Base-by-base conservation (phyloP, 1,139 yeast species). In the Debaryomycetaceae sp. region DNA sequence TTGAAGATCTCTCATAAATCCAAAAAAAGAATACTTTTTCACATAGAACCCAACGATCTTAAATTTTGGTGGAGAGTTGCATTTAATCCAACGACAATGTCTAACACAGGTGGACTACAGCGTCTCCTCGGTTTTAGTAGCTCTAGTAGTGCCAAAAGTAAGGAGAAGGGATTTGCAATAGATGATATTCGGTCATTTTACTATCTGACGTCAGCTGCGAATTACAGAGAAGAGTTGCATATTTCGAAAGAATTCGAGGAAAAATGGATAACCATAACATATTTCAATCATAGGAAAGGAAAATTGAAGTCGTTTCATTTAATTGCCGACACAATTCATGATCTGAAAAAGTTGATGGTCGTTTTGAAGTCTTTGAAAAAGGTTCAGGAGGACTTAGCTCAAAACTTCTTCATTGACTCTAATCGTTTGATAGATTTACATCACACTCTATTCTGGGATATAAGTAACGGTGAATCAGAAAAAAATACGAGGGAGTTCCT, bases 221-320 rank as follows among this genome's bases (percentile, higher is more conserved):
- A 87, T 50, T 91, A 89, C 58, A 70, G 96, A 47, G 97, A 91
- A 57, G 96, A 88, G 60, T 77, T 87, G 50, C 84, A 85, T 40
- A 77, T 90, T 1, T 78, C 91, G 1, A 70, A 80, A 40, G 90
- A 85, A 41, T 78, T 76, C 43, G 81, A 82, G 41, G 68, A 72
- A 11, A 69, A 80, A 17, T 93, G 99, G 99, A 75, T 88, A 1
- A 84, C 96, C 0, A 78, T 93, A 31, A 80, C 88, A 11, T 91
- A 88, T 58, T 76, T 70, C 38, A 75, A 78, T 52, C 78, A 78
- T 47, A 66, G 80, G 44, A 84, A 85, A 50, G 81, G 81, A 37
- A 76, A 72, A 48, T 59, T 76, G 37, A 79, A 78, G 53, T 71
- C 76, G 5, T 62, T 93, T 42, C 97, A 93, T 66, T 66, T 90